Evolutionary conservation across 2,329 filamentous ascomycete genomes (phyloP), one percentile per base, ranked within the genome.

Genomic region (Microcera coccophila): DNA sequence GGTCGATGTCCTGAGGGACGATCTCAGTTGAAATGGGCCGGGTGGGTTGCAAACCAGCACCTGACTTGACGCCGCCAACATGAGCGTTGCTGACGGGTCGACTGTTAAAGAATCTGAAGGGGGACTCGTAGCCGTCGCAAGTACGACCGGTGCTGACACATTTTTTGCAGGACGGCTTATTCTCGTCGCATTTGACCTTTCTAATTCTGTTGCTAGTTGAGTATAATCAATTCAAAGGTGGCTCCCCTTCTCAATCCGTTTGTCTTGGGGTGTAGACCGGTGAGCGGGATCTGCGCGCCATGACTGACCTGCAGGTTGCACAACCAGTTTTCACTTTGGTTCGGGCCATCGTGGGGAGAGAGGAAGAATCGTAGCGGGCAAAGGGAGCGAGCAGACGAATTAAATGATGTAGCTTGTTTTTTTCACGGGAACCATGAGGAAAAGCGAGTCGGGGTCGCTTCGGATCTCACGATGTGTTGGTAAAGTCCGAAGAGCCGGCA

Each of bases 281-380:
- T 20, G 39, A 51, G n/a, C 38, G 41, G 33, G 36, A 52, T 36
- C 22, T 43, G 37, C 17, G 41, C 11, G 16, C 15, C n/a, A 35
- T n/a, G 15, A 63, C 65, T 61, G 16, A 70, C 68, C 67, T 67
- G 64, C 68, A 71, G 39, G 68, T 71, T 52, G 47, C 52, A 53
- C 68, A 71, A 36, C 67, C 68, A 12, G 66, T 70, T 45, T 70
- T 71, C 14, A 69, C 66, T 41, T 69, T 70, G 15, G 57, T 39
- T 14, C 15, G 8, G 12, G 29, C 29, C 29, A 32, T 32, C 29
- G 15, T 32, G 5, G 29, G 29, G 29, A 8, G 29, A 32, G 29
- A 17, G 29, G 29, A 32, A 17, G 29, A n/a, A 17, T 32, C 29
- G 29, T 32, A 32, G 29, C 7, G n/a, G 15, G 29, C 7, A 32